A percentile compares a stretch with the other conserved stretches of the same genome.
phyloP scores from a whole-genome alignment of 1,284 basidiomycete species.

The Pyrrhoderma noxium region DNA sequence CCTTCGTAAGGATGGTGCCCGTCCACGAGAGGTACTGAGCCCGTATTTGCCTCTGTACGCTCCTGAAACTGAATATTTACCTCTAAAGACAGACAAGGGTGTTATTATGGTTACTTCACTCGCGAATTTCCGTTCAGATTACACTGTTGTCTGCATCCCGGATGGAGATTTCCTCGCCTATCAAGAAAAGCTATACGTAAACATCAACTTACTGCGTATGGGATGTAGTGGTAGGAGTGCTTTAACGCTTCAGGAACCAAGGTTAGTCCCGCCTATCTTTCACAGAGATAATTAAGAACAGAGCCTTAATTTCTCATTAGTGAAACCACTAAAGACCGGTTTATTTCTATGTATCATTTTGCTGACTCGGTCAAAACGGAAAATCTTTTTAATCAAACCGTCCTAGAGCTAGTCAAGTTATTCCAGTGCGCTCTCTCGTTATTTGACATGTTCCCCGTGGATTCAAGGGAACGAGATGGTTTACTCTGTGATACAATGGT shows the following conservation, averaged over 20 bases:
- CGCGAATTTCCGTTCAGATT: slow-evolving; percentile 77
- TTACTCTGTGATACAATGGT: slow-evolving; percentile 69
- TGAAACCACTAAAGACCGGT: slow-evolving; percentile 70
- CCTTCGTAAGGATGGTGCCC: slow-evolving; percentile 58
- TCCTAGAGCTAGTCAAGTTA: slow-evolving; percentile 67
- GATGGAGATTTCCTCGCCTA: slow-evolving; percentile 55
- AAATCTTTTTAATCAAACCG: slow-evolving; percentile 44
- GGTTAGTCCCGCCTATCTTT: slow-evolving; percentile 31
- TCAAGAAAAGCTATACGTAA: slow-evolving; percentile 62
- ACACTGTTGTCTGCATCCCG: slow-evolving; percentile 71
- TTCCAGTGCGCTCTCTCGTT: slow-evolving; percentile 61
- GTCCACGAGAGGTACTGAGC: slow-evolving; percentile 50
- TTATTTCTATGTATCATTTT: slow-evolving; percentile 60
- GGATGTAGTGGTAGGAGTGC: slow-evolving; percentile 70
- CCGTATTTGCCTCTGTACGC: slow-evolving; percentile 1
- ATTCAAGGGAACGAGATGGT: slow-evolving; percentile 42
- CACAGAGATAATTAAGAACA: not conserved
- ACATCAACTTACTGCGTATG: slow-evolving; percentile 72
- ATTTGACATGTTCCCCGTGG: slow-evolving; percentile 52
- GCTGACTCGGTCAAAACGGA: slow-evolving; percentile 29
- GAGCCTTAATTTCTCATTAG: slow-evolving; percentile 30
- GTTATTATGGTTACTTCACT: slow-evolving; percentile 74
- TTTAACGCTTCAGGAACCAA: slow-evolving; percentile 67
- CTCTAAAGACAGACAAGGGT: slow-evolving; percentile 51
- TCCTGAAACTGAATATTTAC: slow-evolving; percentile 5